These are phyloP conservation scores for Curvularia sp. DNA, from an alignment of 2,329 filamentous ascomycete genomes.

Conservation along the genomic window DNA sequence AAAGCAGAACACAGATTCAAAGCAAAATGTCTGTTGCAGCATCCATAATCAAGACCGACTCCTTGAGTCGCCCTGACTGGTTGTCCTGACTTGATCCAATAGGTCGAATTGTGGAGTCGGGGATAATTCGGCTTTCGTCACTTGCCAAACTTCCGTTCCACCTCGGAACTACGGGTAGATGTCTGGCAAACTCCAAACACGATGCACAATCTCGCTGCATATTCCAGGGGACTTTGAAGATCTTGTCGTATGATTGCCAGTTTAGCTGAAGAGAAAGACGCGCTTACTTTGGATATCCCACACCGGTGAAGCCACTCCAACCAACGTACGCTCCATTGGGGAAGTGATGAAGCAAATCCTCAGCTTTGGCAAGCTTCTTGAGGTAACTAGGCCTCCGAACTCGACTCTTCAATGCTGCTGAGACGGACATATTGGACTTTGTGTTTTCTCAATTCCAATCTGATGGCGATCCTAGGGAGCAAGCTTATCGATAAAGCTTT, in stretches of 20 bases:
- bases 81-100: constrained; percentile 15
- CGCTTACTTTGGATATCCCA: constrained; percentile 83
- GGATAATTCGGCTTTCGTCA: constrained; percentile 33
- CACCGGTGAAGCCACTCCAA: constrained; percentile 90
- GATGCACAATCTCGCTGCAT: neutral
- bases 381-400: constrained; percentile 78
- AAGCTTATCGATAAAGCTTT: constrained; percentile 23
- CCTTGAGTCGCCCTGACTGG: constrained; percentile 1
- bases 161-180: constrained; percentile 32
- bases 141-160: constrained; percentile 37
- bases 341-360: constrained; percentile 82
- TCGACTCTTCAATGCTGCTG: constrained; percentile 77
- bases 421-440: constrained; percentile 60
- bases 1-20: neutral
- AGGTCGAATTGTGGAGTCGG: constrained; percentile 26
- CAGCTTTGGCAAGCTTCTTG: constrained; percentile 78
- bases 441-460: neutral
- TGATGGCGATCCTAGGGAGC: neutral
- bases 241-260: neutral
- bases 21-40: constrained; percentile 10
- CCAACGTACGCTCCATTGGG: constrained; percentile 86
- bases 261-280: neutral
- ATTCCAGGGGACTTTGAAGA: neutral
- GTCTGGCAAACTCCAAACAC: constrained; percentile 13
- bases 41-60: constrained; percentile 1